Percentiles rank a stretch among this genome's conserved stretches.
Conservation (phyloP, 2,329 filamentous ascomycete species). For the Trichoderma brevicompactum region DNA sequence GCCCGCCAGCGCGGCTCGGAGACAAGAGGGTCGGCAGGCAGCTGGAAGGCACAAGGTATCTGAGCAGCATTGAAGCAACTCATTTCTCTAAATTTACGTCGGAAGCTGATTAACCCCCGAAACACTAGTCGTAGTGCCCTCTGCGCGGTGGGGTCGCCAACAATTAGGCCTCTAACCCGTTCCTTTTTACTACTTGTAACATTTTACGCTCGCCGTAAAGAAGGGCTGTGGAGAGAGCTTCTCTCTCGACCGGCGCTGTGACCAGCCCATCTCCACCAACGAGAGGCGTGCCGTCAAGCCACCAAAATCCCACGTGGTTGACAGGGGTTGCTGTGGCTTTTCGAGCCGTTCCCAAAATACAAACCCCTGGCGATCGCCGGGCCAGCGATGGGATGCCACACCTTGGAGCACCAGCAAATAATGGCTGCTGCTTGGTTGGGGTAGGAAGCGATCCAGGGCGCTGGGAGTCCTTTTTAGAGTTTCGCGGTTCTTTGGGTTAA, state of each 20-base stretch:
- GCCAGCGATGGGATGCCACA: conserved; percentile 27
- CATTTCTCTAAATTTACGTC: background rate
- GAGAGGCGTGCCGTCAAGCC: conserved; percentile 23
- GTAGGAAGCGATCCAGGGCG: conserved; percentile 15
- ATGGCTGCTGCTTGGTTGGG: background rate
- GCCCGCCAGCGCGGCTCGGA: conserved; percentile 6
- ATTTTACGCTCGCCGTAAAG: background rate
- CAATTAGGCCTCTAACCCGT: background rate
- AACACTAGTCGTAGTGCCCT: background rate
- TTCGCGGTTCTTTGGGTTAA: too few species aligned
- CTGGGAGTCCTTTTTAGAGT: background rate
- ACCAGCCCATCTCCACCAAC: conserved; percentile 20
- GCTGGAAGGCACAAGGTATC: background rate
- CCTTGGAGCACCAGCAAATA: conserved; percentile 15
- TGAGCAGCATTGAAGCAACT: too few species aligned
- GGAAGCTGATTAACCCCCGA: conserved; percentile 17
- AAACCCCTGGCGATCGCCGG: conserved; percentile 29
- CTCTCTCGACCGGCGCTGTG: background rate
- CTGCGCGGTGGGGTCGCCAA: background rate
- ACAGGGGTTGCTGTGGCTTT: conserved; percentile 26
- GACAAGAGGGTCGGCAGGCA: background rate
- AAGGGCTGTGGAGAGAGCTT: background rate
- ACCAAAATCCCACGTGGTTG: conserved; percentile 27
- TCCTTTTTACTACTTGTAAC: background rate
- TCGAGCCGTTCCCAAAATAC: background rate